phyloP scores from a whole-genome alignment of 192 early-diverging fungal genomes.

The Mortierella antarctica region DNA sequence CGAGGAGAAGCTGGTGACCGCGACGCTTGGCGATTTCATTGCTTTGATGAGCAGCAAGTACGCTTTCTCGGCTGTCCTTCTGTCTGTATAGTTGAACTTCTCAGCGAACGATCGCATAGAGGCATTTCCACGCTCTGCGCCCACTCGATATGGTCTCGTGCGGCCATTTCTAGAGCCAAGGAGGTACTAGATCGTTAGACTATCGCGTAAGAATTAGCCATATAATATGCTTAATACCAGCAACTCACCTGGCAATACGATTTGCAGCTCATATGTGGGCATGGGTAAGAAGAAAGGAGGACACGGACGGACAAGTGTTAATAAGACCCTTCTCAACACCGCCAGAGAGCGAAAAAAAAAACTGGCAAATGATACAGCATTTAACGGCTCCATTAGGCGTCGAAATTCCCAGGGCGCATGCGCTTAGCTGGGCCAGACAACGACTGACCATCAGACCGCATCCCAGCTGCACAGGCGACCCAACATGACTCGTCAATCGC shows the following conservation, averaged over 20 bases:
- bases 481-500: conserved; percentile 15
- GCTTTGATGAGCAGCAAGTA: conserved; percentile 7
- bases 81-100: conserved; percentile 15
- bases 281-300: conserved; percentile 1
- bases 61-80: conserved; percentile 6
- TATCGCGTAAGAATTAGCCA: conserved; percentile 5
- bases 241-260: conserved; percentile 5
- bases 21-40: conserved; percentile 5
- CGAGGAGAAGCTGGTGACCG: background rate
- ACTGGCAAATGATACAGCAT: background rate
- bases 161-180: conserved; percentile 6
- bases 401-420: conserved; percentile 21
- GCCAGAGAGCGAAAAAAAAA: background rate
- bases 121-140: conserved; percentile 3
- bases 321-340: background rate
- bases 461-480: conserved; percentile 20
- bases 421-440: conserved; percentile 22
- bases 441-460: conserved; percentile 18
- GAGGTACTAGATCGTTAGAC: too few relatives aligned
- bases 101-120: conserved; percentile 13
- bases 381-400: conserved; percentile 10
- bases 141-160: conserved; percentile 14
- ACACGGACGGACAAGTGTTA: conserved; percentile 1
- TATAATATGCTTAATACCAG: background rate
- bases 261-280: background rate